Evolutionary conservation across 768 basidiomycete species (phyloP).

Genomic region (Lactarius psammicola): DNA sequence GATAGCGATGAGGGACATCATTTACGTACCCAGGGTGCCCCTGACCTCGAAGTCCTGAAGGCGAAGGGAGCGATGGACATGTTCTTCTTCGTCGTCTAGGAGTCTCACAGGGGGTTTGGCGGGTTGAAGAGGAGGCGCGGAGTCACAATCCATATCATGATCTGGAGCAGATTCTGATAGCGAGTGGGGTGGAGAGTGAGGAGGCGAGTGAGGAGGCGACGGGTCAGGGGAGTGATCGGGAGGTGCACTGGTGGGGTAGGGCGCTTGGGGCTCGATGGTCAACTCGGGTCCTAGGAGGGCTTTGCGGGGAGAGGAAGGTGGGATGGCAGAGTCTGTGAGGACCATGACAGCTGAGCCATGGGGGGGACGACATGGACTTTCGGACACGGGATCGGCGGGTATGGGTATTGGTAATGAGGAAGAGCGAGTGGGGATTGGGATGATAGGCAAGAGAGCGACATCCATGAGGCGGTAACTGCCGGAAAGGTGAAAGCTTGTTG

Average conservation of each 20-base stretch:
- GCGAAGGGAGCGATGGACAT: constrained; percentile 56
- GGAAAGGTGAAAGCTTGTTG: background rate
- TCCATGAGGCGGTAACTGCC: constrained; percentile 23
- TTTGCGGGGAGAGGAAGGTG: constrained; percentile 20
- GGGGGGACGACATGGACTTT: constrained; percentile 13
- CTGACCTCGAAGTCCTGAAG: constrained; percentile 80
- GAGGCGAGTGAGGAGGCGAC: constrained; percentile 20
- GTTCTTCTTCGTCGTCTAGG: constrained; percentile 69
- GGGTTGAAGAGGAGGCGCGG: constrained; percentile 25
- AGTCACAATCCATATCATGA: constrained; percentile 22
- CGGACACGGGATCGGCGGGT: constrained; percentile 2
- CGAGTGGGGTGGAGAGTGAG: constrained; percentile 20
- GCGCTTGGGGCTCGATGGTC: constrained; percentile 17
- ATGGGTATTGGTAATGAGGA: constrained; percentile 25
- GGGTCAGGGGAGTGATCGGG: constrained; percentile 13
- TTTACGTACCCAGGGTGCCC: constrained; percentile 64
- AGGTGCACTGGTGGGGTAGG: background rate
- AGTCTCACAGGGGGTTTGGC: constrained; percentile 49
- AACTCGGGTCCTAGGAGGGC: constrained; percentile 17
- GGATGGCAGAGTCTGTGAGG: constrained; percentile 21
- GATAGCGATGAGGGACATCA: background rate
- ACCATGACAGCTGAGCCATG: constrained; percentile 26
- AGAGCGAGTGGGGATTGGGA: constrained; percentile 21
- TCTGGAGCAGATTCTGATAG: constrained; percentile 18
- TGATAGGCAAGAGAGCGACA: constrained; percentile 14